Base-by-base conservation (phyloP, 148 eudicot species). In the Chenopodium berlandieri region DNA sequence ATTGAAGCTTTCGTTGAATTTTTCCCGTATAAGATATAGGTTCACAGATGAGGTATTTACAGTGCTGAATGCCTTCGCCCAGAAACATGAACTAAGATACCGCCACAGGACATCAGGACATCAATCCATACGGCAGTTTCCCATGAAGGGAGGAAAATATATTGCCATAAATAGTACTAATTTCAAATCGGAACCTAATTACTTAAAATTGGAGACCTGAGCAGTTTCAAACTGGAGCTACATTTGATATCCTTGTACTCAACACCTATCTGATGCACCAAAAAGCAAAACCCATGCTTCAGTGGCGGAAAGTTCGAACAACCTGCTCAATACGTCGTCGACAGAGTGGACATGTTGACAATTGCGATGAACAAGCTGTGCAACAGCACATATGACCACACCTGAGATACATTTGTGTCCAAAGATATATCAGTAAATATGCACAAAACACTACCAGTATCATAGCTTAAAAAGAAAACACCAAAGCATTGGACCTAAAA, bases 341-440 rank as follows among this genome's bases (percentile, higher is more conserved):
- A 81, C 98, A 95, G 75, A 95, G 90, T 19, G 98, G 98, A 72
- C 97, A 95, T 79, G 82, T 92, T 22, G 91, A 87, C 83, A 95
- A 82, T 73, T 93, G 98, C 9, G 91, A 91, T 25, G 97, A 93
- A 79, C 98, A 95, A 64, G 84, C 60, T 74, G 87, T 90, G 85
- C 98, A 95, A 78, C 97, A 93, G 89, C 98, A 95, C 98, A 95
- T 93, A 82, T 95, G 98, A 62, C 98, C 98, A 77, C 98, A 95
- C 87, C 98, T 95, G 93, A 75, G 88, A 76, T 71, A 31, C 75
- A 83, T 56, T 60, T 27, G 6, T 4, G 17, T 22, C 31, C 31
- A 77, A 58, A 76, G 27, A 17, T 78, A 1, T 37, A 34, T 56
- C n/a, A 16, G n/a, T 19, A 17, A 54, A 11, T 2, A 58, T 17